Percentiles rank a stretch among this genome's conserved stretches.
Evolutionary conservation across 1,139 yeast genomes (phyloP).

Genomic region (Diutina ranongensis): DNA sequence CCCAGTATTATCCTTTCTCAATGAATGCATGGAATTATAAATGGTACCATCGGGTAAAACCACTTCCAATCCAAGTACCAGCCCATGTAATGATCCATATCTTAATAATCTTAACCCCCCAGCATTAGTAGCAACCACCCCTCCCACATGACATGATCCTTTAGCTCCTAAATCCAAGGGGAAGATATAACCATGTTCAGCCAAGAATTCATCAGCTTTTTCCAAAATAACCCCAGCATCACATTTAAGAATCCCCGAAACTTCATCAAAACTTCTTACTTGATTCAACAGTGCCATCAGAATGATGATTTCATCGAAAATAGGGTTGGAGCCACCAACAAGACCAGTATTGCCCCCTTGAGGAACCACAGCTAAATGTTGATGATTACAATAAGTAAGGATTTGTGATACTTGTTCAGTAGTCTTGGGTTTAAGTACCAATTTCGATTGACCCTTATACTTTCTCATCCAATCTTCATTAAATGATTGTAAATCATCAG

Average conservation of each 20-base stretch:
- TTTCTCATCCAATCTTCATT: conserved; percentile 97
- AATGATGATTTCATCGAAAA: conserved; percentile 80
- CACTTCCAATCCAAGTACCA: conserved; percentile 83
- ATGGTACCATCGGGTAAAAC: conserved; percentile 86
- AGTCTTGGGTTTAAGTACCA: conserved; percentile 78
- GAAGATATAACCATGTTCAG: conserved; percentile 78
- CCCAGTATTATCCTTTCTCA: conserved; percentile 91
- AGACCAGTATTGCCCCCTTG: conserved; percentile 97
- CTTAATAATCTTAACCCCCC: conserved; percentile 86
- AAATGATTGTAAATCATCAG: conserved; percentile 56
- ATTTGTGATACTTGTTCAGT: conserved; percentile 71
- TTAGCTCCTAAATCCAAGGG: conserved; percentile 95
- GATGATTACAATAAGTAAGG: conserved; percentile 70
- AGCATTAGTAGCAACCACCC: conserved; percentile 92
- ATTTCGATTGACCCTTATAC: conserved; percentile 74
- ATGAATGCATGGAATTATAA: conserved; percentile 65
- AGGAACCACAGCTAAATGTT: conserved; percentile 78
- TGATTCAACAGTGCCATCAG: conserved; percentile 64
- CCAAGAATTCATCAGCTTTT: conserved; percentile 67
- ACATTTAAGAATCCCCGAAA: conserved; percentile 75
- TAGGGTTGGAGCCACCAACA: conserved; percentile 91
- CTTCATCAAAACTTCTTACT: conserved; percentile 69
- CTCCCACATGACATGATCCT: conserved; percentile 96
- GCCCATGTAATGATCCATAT: conserved; percentile 89
- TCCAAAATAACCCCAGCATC: conserved; percentile 91